Percentiles rank a stretch among this genome's conserved stretches.
These are phyloP conservation scores for Clitopilus hobsonii DNA, from an alignment of 768 basidiomycete genomes.

Conservation along the genomic window DNA sequence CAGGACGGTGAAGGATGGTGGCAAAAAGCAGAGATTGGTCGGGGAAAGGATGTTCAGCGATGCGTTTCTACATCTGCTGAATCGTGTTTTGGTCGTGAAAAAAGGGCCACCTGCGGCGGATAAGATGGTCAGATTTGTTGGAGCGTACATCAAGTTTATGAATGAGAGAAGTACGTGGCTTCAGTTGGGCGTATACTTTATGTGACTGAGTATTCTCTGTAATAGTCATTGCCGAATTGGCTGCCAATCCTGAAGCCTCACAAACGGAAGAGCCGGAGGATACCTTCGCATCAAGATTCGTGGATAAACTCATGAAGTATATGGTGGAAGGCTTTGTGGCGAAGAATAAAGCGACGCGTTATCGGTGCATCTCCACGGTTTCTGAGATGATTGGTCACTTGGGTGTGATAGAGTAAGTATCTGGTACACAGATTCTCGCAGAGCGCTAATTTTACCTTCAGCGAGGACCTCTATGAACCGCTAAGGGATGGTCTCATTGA, in stretches of 20 bases:
- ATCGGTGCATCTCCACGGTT: constrained; percentile 75
- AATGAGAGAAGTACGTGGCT: constrained; percentile 66
- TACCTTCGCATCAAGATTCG: constrained; percentile 64
- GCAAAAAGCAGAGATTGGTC: constrained; percentile 41
- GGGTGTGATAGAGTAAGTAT: constrained; percentile 82
- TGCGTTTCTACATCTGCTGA: constrained; percentile 67
- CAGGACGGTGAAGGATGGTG: constrained; percentile 47
- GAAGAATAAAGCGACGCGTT: constrained; percentile 88
- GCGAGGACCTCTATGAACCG: constrained; percentile 75
- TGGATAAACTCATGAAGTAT: constrained; percentile 62
- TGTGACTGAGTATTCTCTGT: not conserved
- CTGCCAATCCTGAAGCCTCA: constrained; percentile 19
- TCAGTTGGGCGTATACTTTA: not conserved
- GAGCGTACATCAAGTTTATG: constrained; percentile 75
- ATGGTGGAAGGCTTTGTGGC: constrained; percentile 79
- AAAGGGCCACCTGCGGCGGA: constrained; percentile 84
- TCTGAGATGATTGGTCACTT: constrained; percentile 81
- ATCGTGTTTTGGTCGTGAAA: constrained; percentile 73
- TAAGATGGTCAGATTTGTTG: constrained; percentile 80
- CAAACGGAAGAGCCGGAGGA: constrained; percentile 55
- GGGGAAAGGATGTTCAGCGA: constrained; percentile 83
- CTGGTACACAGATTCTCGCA: not conserved
- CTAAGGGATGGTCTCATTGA: constrained; percentile 70
- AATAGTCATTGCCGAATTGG: constrained; percentile 25
- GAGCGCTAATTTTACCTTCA: constrained; percentile 23